phyloP scores from a whole-genome alignment of 2,329 filamentous ascomycete species.

The Clarireedia paspali region DNA sequence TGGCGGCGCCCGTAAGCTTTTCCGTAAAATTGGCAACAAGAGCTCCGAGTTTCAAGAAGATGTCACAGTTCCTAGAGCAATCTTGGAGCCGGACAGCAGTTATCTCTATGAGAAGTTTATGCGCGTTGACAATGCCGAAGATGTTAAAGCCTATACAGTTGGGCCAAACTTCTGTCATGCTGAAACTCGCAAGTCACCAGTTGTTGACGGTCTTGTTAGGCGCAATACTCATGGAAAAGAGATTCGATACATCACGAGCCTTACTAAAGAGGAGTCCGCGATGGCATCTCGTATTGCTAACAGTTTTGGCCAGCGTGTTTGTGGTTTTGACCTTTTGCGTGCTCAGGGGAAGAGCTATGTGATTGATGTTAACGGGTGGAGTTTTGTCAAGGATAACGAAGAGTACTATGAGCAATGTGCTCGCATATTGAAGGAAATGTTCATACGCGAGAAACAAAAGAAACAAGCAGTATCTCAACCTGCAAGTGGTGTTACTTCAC shows the following conservation, averaged over 20 bases:
- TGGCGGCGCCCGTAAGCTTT: slow-evolving; percentile 83
- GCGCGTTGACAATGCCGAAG: slow-evolving; percentile 91
- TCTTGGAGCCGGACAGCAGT: slow-evolving; percentile 73
- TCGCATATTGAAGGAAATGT: slow-evolving; percentile 78
- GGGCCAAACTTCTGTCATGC: slow-evolving; percentile 90
- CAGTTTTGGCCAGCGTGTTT: slow-evolving; percentile 90
- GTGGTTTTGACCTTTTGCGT: slow-evolving; percentile 88
- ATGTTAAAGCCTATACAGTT: slow-evolving; percentile 98
- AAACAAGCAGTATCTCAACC: slow-evolving; percentile 33
- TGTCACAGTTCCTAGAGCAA: slow-evolving; percentile 67
- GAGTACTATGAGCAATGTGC: slow-evolving; percentile 94
- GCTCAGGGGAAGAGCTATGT: slow-evolving; percentile 89
- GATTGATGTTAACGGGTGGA: slow-evolving; percentile 99
- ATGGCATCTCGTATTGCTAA: slow-evolving; percentile 87
- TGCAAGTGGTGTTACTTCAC: slow-evolving; percentile 27
- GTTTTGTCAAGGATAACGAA: slow-evolving; percentile 98
- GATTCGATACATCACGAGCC: slow-evolving; percentile 83
- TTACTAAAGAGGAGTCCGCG: slow-evolving; percentile 71
- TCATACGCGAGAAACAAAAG: slow-evolving; percentile 69
- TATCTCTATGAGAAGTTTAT: slow-evolving; percentile 98
- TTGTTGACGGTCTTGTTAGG: slow-evolving; percentile 91
- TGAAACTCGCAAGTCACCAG: slow-evolving; percentile 93
- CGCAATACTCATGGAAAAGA: slow-evolving; percentile 97
- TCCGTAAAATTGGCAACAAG: slow-evolving; percentile 97
- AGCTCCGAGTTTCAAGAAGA: slow-evolving; percentile 87